phyloP scores from a whole-genome alignment of 2,329 filamentous ascomycete species.

The Periglandula ipomoeae region DNA sequence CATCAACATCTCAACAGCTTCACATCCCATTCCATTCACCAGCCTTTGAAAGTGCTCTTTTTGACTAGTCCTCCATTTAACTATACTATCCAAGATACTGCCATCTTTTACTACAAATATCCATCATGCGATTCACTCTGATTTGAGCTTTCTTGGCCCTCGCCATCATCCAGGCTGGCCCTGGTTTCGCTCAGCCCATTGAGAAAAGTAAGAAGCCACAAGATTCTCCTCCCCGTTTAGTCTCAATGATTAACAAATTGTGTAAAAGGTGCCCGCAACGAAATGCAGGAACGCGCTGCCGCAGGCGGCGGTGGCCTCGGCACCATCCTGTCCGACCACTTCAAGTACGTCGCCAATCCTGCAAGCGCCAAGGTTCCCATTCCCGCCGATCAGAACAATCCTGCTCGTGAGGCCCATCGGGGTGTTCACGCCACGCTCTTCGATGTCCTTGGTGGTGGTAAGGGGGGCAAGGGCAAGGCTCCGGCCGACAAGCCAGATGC shows the following conservation, averaged over 20 bases:
- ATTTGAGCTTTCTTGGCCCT: not conserved
- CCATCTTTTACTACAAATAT: too few species aligned
- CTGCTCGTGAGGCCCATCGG: constrained; percentile 6
- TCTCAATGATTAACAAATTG: not conserved
- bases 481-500: not conserved
- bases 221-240: not conserved
- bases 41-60: not conserved
- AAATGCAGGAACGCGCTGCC: not conserved
- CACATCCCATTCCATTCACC: not conserved
- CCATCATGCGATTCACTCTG: not conserved
- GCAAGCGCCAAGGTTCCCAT: not conserved
- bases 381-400: constrained; percentile 3
- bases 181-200: not conserved
- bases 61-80: not conserved
- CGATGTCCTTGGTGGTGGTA: not conserved
- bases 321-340: constrained; percentile 6
- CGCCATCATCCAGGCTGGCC: not conserved
- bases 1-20: not conserved
- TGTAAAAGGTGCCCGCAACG: not conserved
- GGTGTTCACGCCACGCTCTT: constrained; percentile 1
- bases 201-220: not conserved
- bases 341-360: constrained; percentile 2
- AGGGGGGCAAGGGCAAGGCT: not conserved
- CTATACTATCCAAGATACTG: too few species aligned
- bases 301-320: not conserved